Evolutionary conservation across 208 protist species (phyloP), one percentile per base, ranked within the genome.

Genomic region (Trypanosoma avium): DNA sequence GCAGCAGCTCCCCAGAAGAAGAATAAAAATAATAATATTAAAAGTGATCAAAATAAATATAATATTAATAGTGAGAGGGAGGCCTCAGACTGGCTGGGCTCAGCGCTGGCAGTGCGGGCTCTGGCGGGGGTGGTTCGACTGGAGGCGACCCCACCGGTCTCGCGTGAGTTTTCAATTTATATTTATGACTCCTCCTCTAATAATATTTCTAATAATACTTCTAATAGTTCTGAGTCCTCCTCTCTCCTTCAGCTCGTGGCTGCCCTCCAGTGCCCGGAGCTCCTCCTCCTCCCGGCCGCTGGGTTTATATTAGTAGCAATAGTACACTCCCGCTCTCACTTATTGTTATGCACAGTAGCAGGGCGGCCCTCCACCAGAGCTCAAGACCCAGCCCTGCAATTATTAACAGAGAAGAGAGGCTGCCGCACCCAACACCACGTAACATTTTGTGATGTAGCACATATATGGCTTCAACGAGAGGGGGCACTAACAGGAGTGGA

Each of bases 321-420:
- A 19, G 72, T 84, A 0, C 73, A 82, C 43, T 30, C 22, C 6
- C 36, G 24, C 30, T 32, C 68, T 27, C 73, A 50, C 10, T 65
- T 47, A 24, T 50, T 90, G 29, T 9, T 90, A 19, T 59, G 56
- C 27, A 81, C 76, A 0, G 79, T 81, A 9, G 72, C 73, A 0
- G 88, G 84, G 3, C 48, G 71, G 29, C 30, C 73, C 2, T 47
- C 29, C 1, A 59, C 63, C 6, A 77, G 88, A 0, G 69, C 84
- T 70, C 88, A 90, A 45, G 84, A 91, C 36, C 84, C 88, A 13
- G 54, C 81, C n/a, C n/a, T n/a, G 59, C 45, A 88, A 30, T 46
- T 75, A 0, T 26, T 81, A 10, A 29, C 45, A 33, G 10, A 24
- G 13, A 22, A 45, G 3, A 21, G 32, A 12, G 49, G 19, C 13